Conservation (phyloP, 2,329 filamentous ascomycete species). For the Clarireedia homoeocarpa region DNA sequence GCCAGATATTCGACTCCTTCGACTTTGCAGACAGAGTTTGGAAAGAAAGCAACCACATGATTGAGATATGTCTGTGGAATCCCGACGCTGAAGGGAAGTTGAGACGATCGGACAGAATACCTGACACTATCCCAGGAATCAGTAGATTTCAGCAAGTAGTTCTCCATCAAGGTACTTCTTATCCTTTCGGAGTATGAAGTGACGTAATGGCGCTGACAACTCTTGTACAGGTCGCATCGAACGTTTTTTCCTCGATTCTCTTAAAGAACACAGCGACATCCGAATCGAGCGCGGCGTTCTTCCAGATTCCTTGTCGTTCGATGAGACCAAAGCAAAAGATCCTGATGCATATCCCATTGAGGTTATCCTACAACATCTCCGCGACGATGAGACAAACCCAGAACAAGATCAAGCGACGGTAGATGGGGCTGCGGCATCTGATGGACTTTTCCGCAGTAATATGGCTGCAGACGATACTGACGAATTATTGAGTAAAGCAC, state of each 20-base stretch:
- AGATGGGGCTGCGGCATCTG: slow-evolving; percentile 23
- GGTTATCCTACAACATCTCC: slow-evolving; percentile 48
- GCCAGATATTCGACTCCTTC: slow-evolving; percentile 66
- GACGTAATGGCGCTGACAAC: background rate
- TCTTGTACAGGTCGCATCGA: slow-evolving; percentile 46
- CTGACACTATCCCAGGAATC: slow-evolving; percentile 54
- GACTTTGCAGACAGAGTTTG: slow-evolving; percentile 56
- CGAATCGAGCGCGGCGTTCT: slow-evolving; percentile 52
- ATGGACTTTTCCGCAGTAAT: slow-evolving; percentile 55
- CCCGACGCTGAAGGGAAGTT: slow-evolving; percentile 51
- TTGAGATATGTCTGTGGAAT: slow-evolving; percentile 58
- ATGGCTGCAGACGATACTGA: slow-evolving; percentile 49
- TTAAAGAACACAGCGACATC: slow-evolving; percentile 46
- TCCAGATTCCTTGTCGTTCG: slow-evolving; percentile 46
- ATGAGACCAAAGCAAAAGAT: slow-evolving; percentile 42
- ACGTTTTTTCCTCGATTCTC: slow-evolving; percentile 55
- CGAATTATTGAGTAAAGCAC: slow-evolving; percentile 34
- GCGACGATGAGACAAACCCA: slow-evolving; percentile 49
- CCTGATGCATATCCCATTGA: slow-evolving; percentile 51
- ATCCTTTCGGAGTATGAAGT: background rate
- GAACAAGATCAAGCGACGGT: slow-evolving; percentile 32
- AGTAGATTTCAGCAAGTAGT: slow-evolving; percentile 58
- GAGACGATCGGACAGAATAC: slow-evolving; percentile 49
- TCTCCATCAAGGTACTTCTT: slow-evolving; percentile 52
- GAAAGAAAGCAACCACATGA: slow-evolving; percentile 60